A percentile compares a stretch with the other conserved stretches of the same genome.
phyloP scores from a whole-genome alignment of 1,284 basidiomycete species.

The Mycena citricolor region DNA sequence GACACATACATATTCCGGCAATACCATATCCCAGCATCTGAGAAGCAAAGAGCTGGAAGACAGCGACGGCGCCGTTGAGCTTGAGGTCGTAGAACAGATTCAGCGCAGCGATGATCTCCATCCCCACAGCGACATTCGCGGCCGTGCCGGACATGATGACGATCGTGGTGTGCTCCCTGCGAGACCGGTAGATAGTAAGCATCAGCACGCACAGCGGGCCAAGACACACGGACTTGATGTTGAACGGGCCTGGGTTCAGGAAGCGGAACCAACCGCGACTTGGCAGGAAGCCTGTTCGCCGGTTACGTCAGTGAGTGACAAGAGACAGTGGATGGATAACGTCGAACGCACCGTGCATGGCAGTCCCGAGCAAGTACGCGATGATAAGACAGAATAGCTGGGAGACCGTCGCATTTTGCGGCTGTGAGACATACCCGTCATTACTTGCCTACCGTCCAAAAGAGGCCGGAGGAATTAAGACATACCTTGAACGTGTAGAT shows the following conservation, averaged over 20 bases:
- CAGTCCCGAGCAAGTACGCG: conserved; percentile 58
- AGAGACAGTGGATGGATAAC: not conserved
- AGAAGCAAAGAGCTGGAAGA: conserved; percentile 56
- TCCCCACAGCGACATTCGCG: conserved; percentile 51
- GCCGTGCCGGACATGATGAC: conserved; percentile 63
- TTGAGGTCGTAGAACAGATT: conserved; percentile 52
- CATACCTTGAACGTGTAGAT: conserved; percentile 51
- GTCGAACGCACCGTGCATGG: conserved; percentile 44
- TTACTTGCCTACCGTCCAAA: too few relatives aligned
- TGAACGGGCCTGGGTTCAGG: conserved; percentile 57
- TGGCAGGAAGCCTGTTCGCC: conserved; percentile 35
- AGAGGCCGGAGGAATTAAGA: too few relatives aligned
- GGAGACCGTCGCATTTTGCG: conserved; percentile 56
- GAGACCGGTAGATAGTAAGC: not conserved
- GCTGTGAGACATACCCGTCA: too few relatives aligned
- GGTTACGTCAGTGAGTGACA: conserved; percentile 1
- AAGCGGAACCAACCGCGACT: conserved; percentile 45
- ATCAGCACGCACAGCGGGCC: not conserved
- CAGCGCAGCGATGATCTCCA: conserved; percentile 60
- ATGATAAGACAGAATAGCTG: conserved; percentile 61
- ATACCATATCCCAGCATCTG: conserved; percentile 62
- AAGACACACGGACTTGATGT: conserved; percentile 42
- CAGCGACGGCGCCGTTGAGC: conserved; percentile 50
- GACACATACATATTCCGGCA: conserved; percentile 43
- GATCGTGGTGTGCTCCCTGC: conserved; percentile 53